A percentile compares a stretch with the other conserved stretches of the same genome.
These are phyloP conservation scores for Epithele typhae DNA, from an alignment of 768 basidiomycete species.

Conservation along the genomic window DNA sequence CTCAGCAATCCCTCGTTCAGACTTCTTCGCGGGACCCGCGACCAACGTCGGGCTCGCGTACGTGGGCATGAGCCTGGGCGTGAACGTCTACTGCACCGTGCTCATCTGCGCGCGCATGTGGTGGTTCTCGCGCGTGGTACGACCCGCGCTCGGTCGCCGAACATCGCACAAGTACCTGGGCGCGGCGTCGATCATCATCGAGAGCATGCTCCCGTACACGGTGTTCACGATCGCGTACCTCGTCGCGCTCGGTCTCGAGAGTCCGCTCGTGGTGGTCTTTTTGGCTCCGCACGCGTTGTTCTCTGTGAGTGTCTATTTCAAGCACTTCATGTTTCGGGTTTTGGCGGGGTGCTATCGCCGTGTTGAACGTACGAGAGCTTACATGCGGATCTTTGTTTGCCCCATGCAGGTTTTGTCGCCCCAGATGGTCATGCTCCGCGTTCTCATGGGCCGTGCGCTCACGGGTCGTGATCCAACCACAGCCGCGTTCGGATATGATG, in stretches of 20 bases:
- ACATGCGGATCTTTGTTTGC: too few species aligned
- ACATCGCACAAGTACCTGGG: background rate
- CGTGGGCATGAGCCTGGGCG: constrained; percentile 8
- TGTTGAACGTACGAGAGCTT: too few species aligned
- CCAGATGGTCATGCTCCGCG: too few species aligned
- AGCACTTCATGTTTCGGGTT: too few species aligned
- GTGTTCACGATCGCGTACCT: constrained; percentile 33
- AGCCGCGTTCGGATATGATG: too few species aligned
- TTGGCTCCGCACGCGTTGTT: too few species aligned
- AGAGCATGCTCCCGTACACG: constrained; percentile 33
- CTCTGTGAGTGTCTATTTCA: too few species aligned
- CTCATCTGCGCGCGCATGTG: constrained; percentile 14
- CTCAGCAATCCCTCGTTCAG: background rate
- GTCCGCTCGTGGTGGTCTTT: too few species aligned
- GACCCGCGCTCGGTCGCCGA: constrained; percentile 1
- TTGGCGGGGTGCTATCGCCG: too few species aligned
- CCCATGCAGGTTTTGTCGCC: too few species aligned
- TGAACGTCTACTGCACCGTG: constrained; percentile 9
- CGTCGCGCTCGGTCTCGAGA: constrained; percentile 32
- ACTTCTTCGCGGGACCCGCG: constrained; percentile 12
- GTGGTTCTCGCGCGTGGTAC: background rate
- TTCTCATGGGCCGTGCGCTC: too few species aligned
- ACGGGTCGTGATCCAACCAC: too few species aligned
- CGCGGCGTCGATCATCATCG: constrained; percentile 30
- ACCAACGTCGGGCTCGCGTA: constrained; percentile 9